phyloP scores from a whole-genome alignment of 768 basidiomycete species.

The Phylloporus sp. region DNA sequence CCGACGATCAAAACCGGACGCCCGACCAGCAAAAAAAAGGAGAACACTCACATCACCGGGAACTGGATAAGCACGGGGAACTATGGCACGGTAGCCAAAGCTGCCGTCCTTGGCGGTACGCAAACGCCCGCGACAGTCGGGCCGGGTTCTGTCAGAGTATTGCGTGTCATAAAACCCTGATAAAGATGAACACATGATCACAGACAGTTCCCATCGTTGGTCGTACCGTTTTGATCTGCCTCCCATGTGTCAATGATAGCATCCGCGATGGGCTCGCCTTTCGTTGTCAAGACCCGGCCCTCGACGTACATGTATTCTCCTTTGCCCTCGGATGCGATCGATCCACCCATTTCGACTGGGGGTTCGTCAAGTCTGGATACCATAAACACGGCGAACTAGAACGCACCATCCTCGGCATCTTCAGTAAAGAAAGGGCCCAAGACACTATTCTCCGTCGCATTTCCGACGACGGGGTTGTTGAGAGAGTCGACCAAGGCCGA shows the following conservation, averaged over 20 bases:
- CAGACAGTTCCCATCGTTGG: slow-evolving; percentile 19
- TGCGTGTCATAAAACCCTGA: slow-evolving; percentile 40
- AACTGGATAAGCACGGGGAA: slow-evolving; percentile 67
- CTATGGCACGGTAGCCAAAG: slow-evolving; percentile 68
- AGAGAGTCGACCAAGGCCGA: slow-evolving; percentile 72
- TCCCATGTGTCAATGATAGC: slow-evolving; percentile 84
- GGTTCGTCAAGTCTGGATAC: not conserved
- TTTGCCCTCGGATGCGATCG: slow-evolving; percentile 84
- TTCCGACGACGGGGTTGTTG: slow-evolving; percentile 60
- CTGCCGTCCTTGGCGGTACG: slow-evolving; percentile 54
- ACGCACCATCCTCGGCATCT: slow-evolving; percentile 66
- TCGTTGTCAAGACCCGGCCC: slow-evolving; percentile 54
- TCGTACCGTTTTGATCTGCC: slow-evolving; percentile 57
- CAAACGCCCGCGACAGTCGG: slow-evolving; percentile 73
- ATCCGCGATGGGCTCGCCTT: slow-evolving; percentile 58
- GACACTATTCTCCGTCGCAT: slow-evolving; percentile 69
- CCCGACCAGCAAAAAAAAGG: slow-evolving; percentile 3
- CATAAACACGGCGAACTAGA: not conserved
- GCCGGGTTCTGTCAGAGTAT: slow-evolving; percentile 48
- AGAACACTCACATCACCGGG: slow-evolving; percentile 54
- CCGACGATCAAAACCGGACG: slow-evolving; percentile 14
- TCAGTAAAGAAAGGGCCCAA: slow-evolving; percentile 81
- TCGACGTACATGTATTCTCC: slow-evolving; percentile 81
- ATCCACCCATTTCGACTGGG: slow-evolving; percentile 60
- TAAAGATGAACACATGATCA: not conserved